Evolutionary conservation across 208 protist species (phyloP), one percentile per base, ranked within the genome.

Genomic region (Wallacemonas sp.): DNA sequence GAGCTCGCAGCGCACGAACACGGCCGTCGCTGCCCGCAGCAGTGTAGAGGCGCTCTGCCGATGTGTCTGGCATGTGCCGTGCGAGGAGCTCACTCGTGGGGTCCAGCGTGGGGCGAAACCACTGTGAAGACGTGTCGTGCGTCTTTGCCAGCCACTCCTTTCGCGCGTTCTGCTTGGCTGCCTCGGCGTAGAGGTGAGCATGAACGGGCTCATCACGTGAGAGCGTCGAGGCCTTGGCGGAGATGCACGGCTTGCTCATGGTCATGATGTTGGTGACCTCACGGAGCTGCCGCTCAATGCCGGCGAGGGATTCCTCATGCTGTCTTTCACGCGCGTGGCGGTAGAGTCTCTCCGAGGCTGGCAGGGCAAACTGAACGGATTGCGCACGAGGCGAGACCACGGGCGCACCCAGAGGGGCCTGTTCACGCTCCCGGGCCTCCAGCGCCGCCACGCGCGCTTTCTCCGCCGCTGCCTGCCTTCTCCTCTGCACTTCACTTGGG

Each of bases 41-140:
- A 2, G 42, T 42, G 42, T 53, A 53, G 2, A 85, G 75, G 2
- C 77, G 70, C 19, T 82, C 68, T 15, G 60, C 58, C 14, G 72
- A 46, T 11, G 84, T 77, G 19, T 84, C 71, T 0, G 46, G 60
- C 49, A 82, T 60, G 42, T 79, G 67, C 2, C 73, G 46, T 6
- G 66, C 75, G 59, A 90, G 81, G 24, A 77, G 49, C 38, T 62
- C 42, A 51, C 84, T 90, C 36, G 78, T 72, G 1, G 75, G 34
- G 72, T 90, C 51, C 22, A 81, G 70, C 31, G 22, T 62, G 1
- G 84, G 84, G 21, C 54, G 60, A 71, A 84, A 84, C 11, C n/a
- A 15, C 22, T 54, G 30, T 22, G 33, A 17, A 0, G 33, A 19
- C 9, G 1, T 26, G 59, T 36, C 38, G 59, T 24, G 41, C 30